Evolutionary conservation across 345 rosid species (phyloP).

Genomic region (Eucalyptus pauciflora): DNA sequence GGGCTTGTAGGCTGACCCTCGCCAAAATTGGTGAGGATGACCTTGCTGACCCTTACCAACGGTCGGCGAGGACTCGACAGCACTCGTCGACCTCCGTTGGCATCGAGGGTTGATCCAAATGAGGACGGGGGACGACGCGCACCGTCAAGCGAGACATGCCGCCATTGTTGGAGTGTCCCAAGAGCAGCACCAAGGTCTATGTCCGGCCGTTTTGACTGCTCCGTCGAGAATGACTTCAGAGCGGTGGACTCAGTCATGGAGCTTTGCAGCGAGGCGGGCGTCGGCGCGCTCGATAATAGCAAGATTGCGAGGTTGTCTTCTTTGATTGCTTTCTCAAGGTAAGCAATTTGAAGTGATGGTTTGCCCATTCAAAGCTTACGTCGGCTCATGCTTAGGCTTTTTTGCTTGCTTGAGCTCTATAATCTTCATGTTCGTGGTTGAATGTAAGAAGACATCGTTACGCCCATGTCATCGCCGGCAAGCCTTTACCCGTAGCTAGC

Average conservation of each 20-base stretch:
- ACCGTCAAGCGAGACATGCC: background rate
- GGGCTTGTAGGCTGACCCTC: too few relatives aligned
- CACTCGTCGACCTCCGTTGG: too few relatives aligned
- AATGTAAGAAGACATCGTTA: background rate
- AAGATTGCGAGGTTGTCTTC: conserved; percentile 33
- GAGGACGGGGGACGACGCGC: background rate
- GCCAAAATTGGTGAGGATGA: too few relatives aligned
- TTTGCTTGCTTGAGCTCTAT: background rate
- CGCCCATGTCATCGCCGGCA: background rate
- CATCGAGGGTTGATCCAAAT: background rate
- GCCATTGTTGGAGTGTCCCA: background rate
- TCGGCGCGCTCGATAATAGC: conserved; percentile 9
- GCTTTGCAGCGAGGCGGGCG: conserved; percentile 42
- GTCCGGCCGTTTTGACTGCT: conserved; percentile 58
- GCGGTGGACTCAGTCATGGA: conserved; percentile 37
- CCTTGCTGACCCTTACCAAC: too few relatives aligned
- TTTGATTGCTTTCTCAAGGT: conserved; percentile 61
- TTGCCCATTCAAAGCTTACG: background rate
- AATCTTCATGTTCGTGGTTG: background rate
- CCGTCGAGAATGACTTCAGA: conserved; percentile 48
- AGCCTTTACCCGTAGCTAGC: too few relatives aligned
- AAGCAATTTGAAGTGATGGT: background rate
- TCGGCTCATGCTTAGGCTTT: background rate
- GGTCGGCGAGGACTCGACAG: too few relatives aligned
- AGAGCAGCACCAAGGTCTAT: background rate